Evolutionary conservation across 1,139 yeast genomes (phyloP).

Genomic region (Hyphopichia buzzinii): DNA sequence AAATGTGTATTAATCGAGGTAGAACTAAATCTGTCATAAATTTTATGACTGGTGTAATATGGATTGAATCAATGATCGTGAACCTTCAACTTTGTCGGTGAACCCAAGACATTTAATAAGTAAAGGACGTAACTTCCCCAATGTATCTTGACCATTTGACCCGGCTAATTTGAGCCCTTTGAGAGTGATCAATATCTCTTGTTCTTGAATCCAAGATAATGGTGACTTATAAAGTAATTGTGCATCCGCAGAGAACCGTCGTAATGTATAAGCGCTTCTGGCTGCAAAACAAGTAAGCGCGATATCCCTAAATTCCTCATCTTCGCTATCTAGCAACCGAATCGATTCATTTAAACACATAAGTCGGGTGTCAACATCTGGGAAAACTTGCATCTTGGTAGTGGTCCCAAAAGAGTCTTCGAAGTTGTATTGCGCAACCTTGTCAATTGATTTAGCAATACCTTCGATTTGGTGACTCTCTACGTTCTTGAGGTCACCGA

Average conservation of each 20-base stretch:
- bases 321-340: constrained; percentile 16
- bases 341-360: constrained; percentile 35
- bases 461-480: constrained; percentile 6
- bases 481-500: constrained; percentile 10
- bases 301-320: constrained; percentile 15
- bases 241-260: constrained; percentile 36
- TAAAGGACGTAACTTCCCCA: constrained; percentile 17
- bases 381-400: constrained; percentile 19
- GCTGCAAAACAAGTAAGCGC: constrained; percentile 25
- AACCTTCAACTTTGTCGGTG: constrained; percentile 18
- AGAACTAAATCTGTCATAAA: too few relatives aligned
- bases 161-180: constrained; percentile 18
- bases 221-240: constrained; percentile 31
- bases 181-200: constrained; percentile 28
- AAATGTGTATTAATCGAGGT: too few relatives aligned
- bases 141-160: constrained; percentile 4
- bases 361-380: constrained; percentile 26
- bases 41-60: neutral
- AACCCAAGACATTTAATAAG: constrained; percentile 27
- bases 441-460: constrained; percentile 11
- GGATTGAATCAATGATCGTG: neutral
- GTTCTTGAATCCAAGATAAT: constrained; percentile 33
- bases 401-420: constrained; percentile 34
- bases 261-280: constrained; percentile 31
- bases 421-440: constrained; percentile 23